phyloP scores from a whole-genome alignment of 805 yeast genomes.

The Torulaspora indica region DNA sequence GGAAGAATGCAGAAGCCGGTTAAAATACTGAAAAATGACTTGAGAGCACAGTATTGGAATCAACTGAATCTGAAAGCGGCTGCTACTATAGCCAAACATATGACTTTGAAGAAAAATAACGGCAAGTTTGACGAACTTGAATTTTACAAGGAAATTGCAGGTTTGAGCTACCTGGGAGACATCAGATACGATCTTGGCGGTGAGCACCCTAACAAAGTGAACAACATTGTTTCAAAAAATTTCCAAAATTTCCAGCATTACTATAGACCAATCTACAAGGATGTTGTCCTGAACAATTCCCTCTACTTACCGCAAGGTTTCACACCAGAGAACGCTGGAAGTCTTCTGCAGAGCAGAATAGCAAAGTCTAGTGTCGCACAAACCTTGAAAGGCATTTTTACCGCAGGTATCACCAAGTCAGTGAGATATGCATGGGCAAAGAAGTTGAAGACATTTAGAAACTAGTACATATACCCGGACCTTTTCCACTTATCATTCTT shows the following conservation, averaged over 20 bases:
- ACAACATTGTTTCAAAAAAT: conserved; percentile 80
- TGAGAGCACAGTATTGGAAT: conserved; percentile 59
- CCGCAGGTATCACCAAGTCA: conserved; percentile 77
- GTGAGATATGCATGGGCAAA: conserved; percentile 74
- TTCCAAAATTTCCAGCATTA: conserved; percentile 60
- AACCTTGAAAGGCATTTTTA: conserved; percentile 73
- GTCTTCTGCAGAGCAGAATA: conserved; percentile 51
- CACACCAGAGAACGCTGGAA: conserved; percentile 36
- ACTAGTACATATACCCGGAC: not conserved
- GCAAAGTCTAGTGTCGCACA: conserved; percentile 68
- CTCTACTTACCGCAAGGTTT: conserved; percentile 39
- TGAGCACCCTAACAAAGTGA: conserved; percentile 85
- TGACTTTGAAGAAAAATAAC: conserved; percentile 35
- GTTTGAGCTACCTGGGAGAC: conserved; percentile 84
- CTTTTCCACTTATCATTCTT: too few relatives aligned
- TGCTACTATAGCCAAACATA: conserved; percentile 49
- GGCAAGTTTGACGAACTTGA: conserved; percentile 52
- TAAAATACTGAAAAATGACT: conserved; percentile 60
- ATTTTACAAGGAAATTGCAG: conserved; percentile 71
- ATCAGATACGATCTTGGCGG: conserved; percentile 81
- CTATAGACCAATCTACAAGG: conserved; percentile 57
- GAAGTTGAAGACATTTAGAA: conserved; percentile 37
- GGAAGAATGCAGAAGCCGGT: conserved; percentile 96
- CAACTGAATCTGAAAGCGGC: conserved; percentile 77
- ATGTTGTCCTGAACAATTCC: conserved; percentile 34